phyloP scores from a whole-genome alignment of 2,329 filamentous ascomycete species.

The Penicillium sp. region DNA sequence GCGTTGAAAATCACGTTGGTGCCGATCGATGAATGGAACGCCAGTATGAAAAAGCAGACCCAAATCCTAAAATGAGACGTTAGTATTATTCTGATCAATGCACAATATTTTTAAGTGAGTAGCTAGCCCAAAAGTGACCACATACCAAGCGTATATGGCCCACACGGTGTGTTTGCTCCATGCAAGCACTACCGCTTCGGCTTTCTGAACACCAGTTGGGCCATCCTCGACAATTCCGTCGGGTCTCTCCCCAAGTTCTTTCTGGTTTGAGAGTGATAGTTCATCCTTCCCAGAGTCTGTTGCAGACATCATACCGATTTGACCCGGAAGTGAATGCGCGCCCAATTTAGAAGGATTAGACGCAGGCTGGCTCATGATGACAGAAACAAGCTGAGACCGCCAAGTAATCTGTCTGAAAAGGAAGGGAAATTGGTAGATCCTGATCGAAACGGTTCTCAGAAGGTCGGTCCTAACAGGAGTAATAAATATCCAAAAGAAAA shows the following conservation, averaged over 20 bases:
- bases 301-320: not conserved
- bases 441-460: not conserved
- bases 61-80: constrained; percentile 38
- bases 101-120: not conserved
- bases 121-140: not conserved
- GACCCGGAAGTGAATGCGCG: not conserved
- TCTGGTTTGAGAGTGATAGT: not conserved
- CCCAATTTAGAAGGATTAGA: not conserved
- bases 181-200: constrained; percentile 39
- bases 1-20: constrained; percentile 47
- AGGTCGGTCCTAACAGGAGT: too few relatives aligned
- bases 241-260: not conserved
- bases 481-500: not conserved
- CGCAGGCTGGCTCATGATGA: not conserved
- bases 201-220: constrained; percentile 17
- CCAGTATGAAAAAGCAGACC: constrained; percentile 45
- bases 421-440: not conserved
- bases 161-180: constrained; percentile 34
- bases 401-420: not conserved
- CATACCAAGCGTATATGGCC: constrained; percentile 32
- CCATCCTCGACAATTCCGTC: not conserved
- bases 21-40: constrained; percentile 42
- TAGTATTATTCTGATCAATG: not conserved
- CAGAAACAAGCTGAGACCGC: not conserved
- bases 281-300: not conserved